A percentile compares a stretch with the other conserved stretches of the same genome.
Conservation (phyloP, 129 eudicot genomes). For the Oenanthe sinensis region DNA sequence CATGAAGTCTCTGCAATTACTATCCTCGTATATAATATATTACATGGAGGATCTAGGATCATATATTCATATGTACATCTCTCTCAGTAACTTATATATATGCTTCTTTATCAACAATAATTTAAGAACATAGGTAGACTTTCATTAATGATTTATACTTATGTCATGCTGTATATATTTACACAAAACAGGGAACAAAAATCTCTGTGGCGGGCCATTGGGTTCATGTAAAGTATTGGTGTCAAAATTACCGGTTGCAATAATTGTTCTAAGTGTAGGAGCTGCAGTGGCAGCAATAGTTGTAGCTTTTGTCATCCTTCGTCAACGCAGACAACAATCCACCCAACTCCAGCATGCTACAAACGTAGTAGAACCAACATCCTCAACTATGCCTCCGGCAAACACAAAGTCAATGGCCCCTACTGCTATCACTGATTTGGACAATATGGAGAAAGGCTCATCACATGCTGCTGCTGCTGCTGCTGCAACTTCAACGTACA, state of each 20-base stretch:
- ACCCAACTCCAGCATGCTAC: background rate
- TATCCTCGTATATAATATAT: background rate
- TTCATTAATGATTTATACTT: background rate
- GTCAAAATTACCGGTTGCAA: slow-evolving; percentile 3
- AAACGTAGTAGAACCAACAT: too few species aligned
- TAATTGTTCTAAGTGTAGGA: slow-evolving; percentile 10
- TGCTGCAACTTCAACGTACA: background rate
- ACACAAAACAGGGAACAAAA: slow-evolving; percentile 21
- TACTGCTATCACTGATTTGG: background rate
- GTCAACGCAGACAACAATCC: background rate
- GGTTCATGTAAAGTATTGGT: slow-evolving; percentile 5
- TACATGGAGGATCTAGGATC: background rate
- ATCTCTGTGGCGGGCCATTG: slow-evolving; percentile 36
- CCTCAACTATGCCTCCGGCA: background rate
- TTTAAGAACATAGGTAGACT: background rate
- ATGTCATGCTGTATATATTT: background rate
- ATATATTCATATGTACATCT: background rate
- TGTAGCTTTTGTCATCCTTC: slow-evolving; percentile 25
- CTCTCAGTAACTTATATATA: background rate
- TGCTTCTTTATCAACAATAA: background rate
- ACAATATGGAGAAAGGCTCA: background rate
- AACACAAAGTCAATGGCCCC: background rate
- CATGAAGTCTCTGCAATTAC: background rate
- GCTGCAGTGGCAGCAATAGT: slow-evolving; percentile 11
- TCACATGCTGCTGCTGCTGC: background rate